Evolutionary conservation across 2,329 filamentous ascomycete genomes (phyloP).

Genomic region (Chalara sp.): DNA sequence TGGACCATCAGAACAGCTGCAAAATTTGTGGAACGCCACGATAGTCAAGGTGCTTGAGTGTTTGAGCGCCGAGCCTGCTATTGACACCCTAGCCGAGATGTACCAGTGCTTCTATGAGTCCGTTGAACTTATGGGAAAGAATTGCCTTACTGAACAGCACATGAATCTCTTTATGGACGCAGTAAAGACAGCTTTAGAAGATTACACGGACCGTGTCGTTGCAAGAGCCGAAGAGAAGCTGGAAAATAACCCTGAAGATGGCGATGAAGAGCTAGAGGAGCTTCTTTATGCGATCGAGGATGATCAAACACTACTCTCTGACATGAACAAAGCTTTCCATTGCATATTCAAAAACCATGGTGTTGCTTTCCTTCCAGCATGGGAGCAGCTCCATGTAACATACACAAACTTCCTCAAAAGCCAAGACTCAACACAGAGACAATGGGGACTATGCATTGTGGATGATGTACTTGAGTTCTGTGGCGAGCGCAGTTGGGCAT

Average conservation of each 20-base stretch:
- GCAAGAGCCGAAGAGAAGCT: constrained; percentile 78
- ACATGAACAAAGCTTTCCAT: constrained; percentile 99
- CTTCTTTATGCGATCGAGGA: constrained; percentile 89
- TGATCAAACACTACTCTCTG: constrained; percentile 89
- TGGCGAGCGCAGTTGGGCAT: constrained; percentile 79
- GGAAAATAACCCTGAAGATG: constrained; percentile 69
- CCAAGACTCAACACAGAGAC: constrained; percentile 79
- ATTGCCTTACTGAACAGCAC: constrained; percentile 69
- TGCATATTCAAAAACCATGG: constrained; percentile 98
- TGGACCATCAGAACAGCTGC: constrained; percentile 74
- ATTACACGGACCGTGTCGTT: constrained; percentile 84
- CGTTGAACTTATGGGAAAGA: constrained; percentile 85
- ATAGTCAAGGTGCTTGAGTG: constrained; percentile 91
- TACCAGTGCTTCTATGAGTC: constrained; percentile 99
- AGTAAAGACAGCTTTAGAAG: constrained; percentile 77
- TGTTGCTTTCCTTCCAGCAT: constrained; percentile 73
- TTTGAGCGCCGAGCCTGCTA: constrained; percentile 84
- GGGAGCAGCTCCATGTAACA: constrained; percentile 78
- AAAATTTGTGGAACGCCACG: constrained; percentile 76
- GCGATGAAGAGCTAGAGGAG: constrained; percentile 84
- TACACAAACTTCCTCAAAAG: constrained; percentile 83
- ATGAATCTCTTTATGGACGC: constrained; percentile 85
- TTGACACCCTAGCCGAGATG: constrained; percentile 96
- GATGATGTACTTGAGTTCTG: constrained; percentile 98
- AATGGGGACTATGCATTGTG: constrained; percentile 99